Evolutionary conservation across 1,139 yeast species (phyloP), one percentile per base, ranked within the genome.

Genomic region (Tardiomyces digboiensis): DNA sequence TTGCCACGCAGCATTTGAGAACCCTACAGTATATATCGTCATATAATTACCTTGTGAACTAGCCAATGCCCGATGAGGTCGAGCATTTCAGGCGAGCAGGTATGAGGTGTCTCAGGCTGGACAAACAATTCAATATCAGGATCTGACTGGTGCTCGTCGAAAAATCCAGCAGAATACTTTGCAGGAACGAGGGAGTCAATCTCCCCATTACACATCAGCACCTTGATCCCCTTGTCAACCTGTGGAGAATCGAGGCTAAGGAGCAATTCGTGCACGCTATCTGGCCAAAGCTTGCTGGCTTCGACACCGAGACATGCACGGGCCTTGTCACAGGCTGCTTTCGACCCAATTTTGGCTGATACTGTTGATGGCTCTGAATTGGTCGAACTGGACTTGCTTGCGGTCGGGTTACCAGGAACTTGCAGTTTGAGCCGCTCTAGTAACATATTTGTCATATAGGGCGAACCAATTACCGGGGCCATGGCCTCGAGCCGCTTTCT

Each of bases 401-500:
- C 5, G n/a, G n/a, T n/a, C n/a, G n/a, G n/a, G n/a, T n/a, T n/a
- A n/a, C n/a, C n/a, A 16, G 33, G 33, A 4, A 26, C 33, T 16
- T 26, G 33, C 33, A 5, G 12, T 8, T 26, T 19, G 22, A 39
- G 41, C 19, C 41, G 23, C 5, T 22, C 36, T 23, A 22, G 41
- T 22, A 39, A 21, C 22, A 39, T 21, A 6, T n/a, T 36, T 3
- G 36, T 19, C 21, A 39, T 56, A 44, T 74, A 76, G 40, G 65
- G 60, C 43, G 70, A 65, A 1, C 78, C 80, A 42, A 75, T 63
- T 20, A 74, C 68, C 1, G 80, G 79, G 39, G 70, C 68, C 39
- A 72, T 61, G 16, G 65, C 65, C 14, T 64, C 60, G 2, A 72
- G 70, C 36, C 59, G 49, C 2, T 65, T 60, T 1, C 19, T 78